These are phyloP conservation scores for Leucaena leucocephala DNA, from an alignment of 306 rosid species.

Conservation along the genomic window DNA sequence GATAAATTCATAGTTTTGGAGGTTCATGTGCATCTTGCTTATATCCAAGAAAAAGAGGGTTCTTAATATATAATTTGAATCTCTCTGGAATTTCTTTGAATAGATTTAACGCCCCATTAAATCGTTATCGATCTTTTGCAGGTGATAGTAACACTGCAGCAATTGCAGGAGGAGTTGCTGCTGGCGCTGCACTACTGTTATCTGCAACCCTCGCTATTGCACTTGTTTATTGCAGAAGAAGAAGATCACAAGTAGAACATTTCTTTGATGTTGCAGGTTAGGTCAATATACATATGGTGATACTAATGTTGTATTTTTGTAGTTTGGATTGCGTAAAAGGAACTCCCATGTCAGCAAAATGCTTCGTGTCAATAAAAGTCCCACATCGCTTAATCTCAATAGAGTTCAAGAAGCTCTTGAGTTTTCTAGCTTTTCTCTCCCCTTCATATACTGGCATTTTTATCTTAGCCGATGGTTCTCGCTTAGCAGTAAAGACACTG, in stretches of 20 bases:
- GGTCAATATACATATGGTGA: constrained; percentile 25
- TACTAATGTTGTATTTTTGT: too few species aligned
- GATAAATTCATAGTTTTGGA: too few species aligned
- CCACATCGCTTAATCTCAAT: too few species aligned
- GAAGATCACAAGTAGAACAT: constrained; percentile 54
- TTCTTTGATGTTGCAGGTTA: constrained; percentile 73
- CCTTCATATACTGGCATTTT: too few species aligned
- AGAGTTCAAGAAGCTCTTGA: too few species aligned
- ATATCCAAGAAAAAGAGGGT: neutral
- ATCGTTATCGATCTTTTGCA: constrained; percentile 17
- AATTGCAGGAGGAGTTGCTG: constrained; percentile 77
- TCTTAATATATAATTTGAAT: neutral
- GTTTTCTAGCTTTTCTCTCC: too few species aligned
- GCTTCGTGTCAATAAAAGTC: too few species aligned
- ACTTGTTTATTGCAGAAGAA: constrained; percentile 58
- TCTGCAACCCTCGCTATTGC: constrained; percentile 68
- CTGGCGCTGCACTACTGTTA: constrained; percentile 61
- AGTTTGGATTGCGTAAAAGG: too few species aligned
- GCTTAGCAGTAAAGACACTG: neutral
- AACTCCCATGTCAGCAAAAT: too few species aligned
- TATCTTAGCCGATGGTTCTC: neutral
- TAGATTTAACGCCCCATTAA: neutral
- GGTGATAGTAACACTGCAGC: constrained; percentile 51
- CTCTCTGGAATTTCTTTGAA: neutral
- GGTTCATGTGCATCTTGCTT: too few species aligned